Evolutionary conservation across 495 filamentous ascomycete species (phyloP), one percentile per base, ranked within the genome.

Genomic region (Tuber umbilicatum): DNA sequence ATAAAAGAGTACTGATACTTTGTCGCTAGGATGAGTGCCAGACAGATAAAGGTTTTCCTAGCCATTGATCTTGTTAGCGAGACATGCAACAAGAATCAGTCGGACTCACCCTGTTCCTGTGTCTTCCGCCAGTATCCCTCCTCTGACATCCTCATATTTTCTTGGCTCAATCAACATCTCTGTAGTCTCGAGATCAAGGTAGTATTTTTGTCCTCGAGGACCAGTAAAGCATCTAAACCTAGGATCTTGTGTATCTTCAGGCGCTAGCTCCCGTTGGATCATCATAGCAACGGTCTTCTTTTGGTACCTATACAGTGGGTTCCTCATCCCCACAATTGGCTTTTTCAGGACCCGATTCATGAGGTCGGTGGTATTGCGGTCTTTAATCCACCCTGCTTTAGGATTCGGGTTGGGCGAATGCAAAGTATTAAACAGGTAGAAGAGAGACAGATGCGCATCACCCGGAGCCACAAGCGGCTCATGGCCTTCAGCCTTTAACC

Each of bases 41-140:
- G 85, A 73, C 91, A 93, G 16, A 98, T 96, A 40, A 97, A 83
- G 0, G 94, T 97, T 84, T 98, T 98, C 0, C 94, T 94, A 7
- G 89, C 86, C 41, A 55, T 39, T 17, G 27, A 64, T 27, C 31
- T 7, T 39, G 55, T 78, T 17, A 79, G 47, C 21, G 14, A 35
- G 55, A 31, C 37, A 72, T 1, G 38, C 16, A 47, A 70, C 45
- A 70, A 31, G 68, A 42, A 17, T 89, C 88, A 85, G 64, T 31
- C 37, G 39, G 14, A 23, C 39, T 41, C 74, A 80, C 74, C 79
- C 76, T 41, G 68, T 69, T 60, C 88, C 89, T 89, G 92, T 91
- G 68, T 87, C 95, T 75, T 90, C 86, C 3, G 90, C 91, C 31
- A 92, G 84, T 40, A 94, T 92, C 0, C 94, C 94, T 70, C 94